Percentiles rank a stretch among this genome's conserved stretches.
These are phyloP conservation scores for Luzula sylvatica DNA, from an alignment of 176 grass and related monocot genomes.

Conservation along the genomic window DNA sequence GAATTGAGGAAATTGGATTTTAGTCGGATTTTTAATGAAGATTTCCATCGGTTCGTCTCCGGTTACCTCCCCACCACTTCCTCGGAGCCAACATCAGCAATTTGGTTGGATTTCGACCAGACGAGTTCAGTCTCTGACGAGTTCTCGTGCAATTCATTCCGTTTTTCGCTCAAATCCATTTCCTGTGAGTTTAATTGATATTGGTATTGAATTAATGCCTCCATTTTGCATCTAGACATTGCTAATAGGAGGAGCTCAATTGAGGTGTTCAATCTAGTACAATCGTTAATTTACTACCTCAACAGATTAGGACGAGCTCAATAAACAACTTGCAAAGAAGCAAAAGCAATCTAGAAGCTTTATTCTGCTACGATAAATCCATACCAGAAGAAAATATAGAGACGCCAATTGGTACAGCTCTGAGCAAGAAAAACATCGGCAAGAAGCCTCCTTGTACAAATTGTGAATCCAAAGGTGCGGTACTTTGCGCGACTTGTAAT, in stretches of 20 bases:
- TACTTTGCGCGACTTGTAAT: no score
- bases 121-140: no score
- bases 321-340: constrained; percentile 50
- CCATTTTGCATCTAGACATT: neutral
- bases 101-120: neutral
- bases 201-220: neutral
- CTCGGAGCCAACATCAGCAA: neutral
- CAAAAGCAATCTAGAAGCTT: constrained; percentile 56
- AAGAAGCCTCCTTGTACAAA: no score
- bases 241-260: neutral
- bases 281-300: no score
- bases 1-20: no score
- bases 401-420: constrained; percentile 42
- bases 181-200: constrained; percentile 18
- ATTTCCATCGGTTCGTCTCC: constrained; percentile 19
- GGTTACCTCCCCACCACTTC: neutral
- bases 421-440: constrained; percentile 56
- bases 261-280: neutral
- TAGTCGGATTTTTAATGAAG: constrained; percentile 23
- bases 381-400: constrained; percentile 64
- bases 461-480: no score
- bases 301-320: constrained; percentile 39
- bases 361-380: constrained; percentile 88
- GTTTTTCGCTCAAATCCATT: constrained; percentile 19
- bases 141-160: neutral